Evolutionary conservation across 2,329 filamentous ascomycete genomes (phyloP), one percentile per base, ranked within the genome.

Genomic region (Pseudopyrenochaeta lycopersici): DNA sequence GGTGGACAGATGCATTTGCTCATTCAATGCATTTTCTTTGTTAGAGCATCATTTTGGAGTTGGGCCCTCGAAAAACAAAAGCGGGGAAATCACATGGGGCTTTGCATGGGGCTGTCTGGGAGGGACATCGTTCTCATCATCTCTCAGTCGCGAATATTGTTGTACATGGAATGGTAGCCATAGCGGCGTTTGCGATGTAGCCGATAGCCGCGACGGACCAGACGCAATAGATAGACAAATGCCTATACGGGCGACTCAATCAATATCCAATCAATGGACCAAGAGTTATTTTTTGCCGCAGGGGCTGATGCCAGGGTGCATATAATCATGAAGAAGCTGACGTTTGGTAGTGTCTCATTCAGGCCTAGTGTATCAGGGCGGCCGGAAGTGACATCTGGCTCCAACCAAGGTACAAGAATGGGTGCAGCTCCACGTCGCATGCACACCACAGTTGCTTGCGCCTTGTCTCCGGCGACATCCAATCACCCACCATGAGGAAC

Each of bases 401-500:
- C 64, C 62, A 69, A 67, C 52, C 61, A 60, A 46, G 52, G 29
- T 49, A 49, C 50, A 49, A 51, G 41, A 56, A 54, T 27, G 41
- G 52, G 54, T 49, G 42, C 52, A 53, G 42, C 49, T 54, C 52
- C 44, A 54, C 59, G 58, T 50, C 46, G 52, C 55, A 38, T 40
- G 50, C 31, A 38, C 30, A 23, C 33, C 46, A 40, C 45, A 33
- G 31, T 46, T 47, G 18, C 42, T 20, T 41, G 49, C 52, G 14
- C 32, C 33, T 33, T 43, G 40, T 21, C 17, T 42, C 38, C 36
- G 14, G 35, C 35, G 6, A 10, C 17, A n/a, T 38, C 9, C 21
- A 20, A 7, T 6, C 35, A 10, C 27, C 17, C 36, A 43, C 18
- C 12, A 62, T 82, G 79, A 80, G 69, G 67, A 73, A 77, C 55